Evolutionary conservation across 2,329 filamentous ascomycete genomes (phyloP).

Genomic region (Diaporthe nobilis): DNA sequence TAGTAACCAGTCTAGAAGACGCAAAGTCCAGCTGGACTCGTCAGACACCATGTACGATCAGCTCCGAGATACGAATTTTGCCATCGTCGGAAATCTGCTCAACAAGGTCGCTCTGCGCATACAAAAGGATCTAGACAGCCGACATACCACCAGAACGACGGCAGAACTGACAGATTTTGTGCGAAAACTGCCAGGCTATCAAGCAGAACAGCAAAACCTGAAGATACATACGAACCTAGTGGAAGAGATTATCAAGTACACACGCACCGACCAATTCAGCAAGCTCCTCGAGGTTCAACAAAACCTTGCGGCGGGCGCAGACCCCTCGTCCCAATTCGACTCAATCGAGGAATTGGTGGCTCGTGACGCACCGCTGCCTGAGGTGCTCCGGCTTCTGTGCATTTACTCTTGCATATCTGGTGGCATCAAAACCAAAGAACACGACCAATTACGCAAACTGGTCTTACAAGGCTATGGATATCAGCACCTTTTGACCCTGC

Average conservation of each 20-base stretch:
- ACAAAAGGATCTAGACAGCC: conserved; percentile 87
- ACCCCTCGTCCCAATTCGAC: conserved; percentile 90
- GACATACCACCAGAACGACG: conserved; percentile 88
- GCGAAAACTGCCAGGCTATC: conserved; percentile 90
- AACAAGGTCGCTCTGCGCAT: conserved; percentile 92
- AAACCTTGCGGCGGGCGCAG: conserved; percentile 90
- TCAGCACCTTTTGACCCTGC: conserved; percentile 91
- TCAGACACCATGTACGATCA: conserved; percentile 91
- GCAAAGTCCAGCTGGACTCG: conserved; percentile 90
- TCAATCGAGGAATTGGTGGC: conserved; percentile 95
- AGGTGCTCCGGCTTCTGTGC: conserved; percentile 87
- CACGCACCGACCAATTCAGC: conserved; percentile 89
- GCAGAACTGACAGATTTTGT: conserved; percentile 95
- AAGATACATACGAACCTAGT: conserved; percentile 92
- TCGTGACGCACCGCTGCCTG: conserved; percentile 83
- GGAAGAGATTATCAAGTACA: conserved; percentile 96
- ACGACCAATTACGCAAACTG: conserved; percentile 89
- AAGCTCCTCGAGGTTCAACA: conserved; percentile 94
- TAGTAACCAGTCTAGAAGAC: conserved; percentile 75
- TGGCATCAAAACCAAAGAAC: conserved; percentile 88
- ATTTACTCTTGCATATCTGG: conserved; percentile 92
- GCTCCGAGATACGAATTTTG: conserved; percentile 93
- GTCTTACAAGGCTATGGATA: conserved; percentile 95
- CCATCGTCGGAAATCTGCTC: conserved; percentile 88
- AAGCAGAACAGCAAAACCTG: conserved; percentile 93